Evolutionary conservation across 2,329 filamentous ascomycete species (phyloP), one percentile per base, ranked within the genome.

Genomic region (Alternaria atra): DNA sequence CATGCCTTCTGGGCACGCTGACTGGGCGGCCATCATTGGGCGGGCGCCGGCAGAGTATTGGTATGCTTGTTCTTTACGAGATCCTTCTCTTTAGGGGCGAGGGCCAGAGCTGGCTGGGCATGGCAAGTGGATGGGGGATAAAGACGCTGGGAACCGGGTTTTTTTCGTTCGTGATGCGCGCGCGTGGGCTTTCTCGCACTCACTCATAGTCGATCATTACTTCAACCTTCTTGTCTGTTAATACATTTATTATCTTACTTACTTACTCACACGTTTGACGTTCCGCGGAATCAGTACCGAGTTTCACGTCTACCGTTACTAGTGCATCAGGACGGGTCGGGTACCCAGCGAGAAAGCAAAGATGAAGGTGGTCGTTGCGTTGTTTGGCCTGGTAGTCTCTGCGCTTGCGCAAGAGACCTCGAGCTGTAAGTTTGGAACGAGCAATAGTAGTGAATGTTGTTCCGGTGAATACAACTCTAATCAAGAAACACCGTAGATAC

Each of bases 401-500:
- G 46, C 58, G 39, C 58, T 52, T 34, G 58, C 58, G 7, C 52
- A 60, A n/a, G 23, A 60, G 32, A 43, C 57, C 5, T 44, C 35
- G 7, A 54, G 52, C 40, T 52, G 58, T 60, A 50, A 57, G 58
- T 59, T 50, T 50, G 7, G 25, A 13, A 10, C 23, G 12, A 15
- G 10, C 30, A 37, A 39, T 30, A 42, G 51, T 35, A 13, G 20
- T 10, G 29, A 23, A 25, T 13, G 25, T 42, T 10, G 13, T 15
- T 35, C 23, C 23, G 9, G 34, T 42, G 20, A n/a, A 54, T 29
- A 32, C 52, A 52, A 50, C 32, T 30, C 50, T 52, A 40, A 55
- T 27, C 40, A 37, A 35, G 30, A n/a, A 17, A 29, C 20, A 39
- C 48, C 55, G 48, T 34, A 72, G 70, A 67, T 40, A 65, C 61